phyloP scores from a whole-genome alignment of 495 filamentous ascomycete genomes.

The Penicillium roqueforti region DNA sequence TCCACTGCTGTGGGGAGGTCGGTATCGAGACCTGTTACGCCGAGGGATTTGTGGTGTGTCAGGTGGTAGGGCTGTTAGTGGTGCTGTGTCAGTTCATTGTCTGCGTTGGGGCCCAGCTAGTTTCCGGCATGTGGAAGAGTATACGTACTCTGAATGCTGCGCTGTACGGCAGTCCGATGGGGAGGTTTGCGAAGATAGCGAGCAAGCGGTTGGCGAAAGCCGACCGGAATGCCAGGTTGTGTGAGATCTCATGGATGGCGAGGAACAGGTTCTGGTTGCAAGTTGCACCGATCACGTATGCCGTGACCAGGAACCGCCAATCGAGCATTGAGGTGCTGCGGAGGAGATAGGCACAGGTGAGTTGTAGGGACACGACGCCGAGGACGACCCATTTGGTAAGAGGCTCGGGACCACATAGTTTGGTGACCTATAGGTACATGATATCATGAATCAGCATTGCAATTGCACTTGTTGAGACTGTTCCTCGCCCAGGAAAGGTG shows the following conservation, averaged over 20 bases:
- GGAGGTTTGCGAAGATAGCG: constrained; percentile 90
- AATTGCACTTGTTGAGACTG: neutral
- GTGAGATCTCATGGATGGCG: constrained; percentile 97
- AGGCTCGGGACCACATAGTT: constrained; percentile 95
- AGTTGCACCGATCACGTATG: constrained; percentile 92
- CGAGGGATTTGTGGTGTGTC: constrained; percentile 98
- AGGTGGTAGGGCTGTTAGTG: constrained; percentile 84
- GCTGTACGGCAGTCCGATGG: constrained; percentile 93
- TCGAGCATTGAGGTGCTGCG: constrained; percentile 77
- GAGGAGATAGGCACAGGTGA: constrained; percentile 74
- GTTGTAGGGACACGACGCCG: constrained; percentile 76
- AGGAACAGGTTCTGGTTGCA: constrained; percentile 98
- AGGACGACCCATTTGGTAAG: constrained; percentile 91
- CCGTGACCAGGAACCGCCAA: constrained; percentile 75
- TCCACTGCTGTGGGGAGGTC: constrained; percentile 92
- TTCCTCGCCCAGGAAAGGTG: neutral
- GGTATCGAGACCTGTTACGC: constrained; percentile 92
- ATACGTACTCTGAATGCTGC: constrained; percentile 80
- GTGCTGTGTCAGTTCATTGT: constrained; percentile 7
- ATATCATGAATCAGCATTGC: constrained; percentile 9
- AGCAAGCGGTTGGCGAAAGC: constrained; percentile 78
- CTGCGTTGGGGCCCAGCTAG: neutral
- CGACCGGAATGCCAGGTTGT: constrained; percentile 91
- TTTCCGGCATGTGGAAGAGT: too few species aligned
- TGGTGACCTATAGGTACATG: constrained; percentile 65